These are phyloP conservation scores for Whalleya microplaca DNA, from an alignment of 2,329 filamentous ascomycete genomes.

Conservation along the genomic window DNA sequence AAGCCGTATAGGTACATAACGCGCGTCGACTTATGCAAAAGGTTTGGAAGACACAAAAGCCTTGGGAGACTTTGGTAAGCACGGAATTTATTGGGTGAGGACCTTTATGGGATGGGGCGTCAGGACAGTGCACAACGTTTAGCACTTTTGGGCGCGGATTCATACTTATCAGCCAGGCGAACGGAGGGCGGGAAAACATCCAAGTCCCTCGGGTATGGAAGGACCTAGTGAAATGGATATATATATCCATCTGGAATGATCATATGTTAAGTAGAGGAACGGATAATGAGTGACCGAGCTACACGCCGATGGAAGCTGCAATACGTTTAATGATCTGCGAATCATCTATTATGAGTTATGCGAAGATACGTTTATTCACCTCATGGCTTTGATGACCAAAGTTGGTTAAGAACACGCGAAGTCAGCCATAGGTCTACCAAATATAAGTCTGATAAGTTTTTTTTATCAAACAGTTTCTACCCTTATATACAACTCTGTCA, in stretches of 20 bases:
- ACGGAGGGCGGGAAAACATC: not conserved
- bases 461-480: too few relatives aligned
- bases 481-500: too few relatives aligned
- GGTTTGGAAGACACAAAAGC: conserved; percentile 68
- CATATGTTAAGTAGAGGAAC: not conserved
- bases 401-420: not conserved
- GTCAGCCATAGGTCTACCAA: not conserved
- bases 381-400: not conserved
- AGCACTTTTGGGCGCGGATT: not conserved
- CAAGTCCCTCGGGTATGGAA: not conserved
- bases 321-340: not conserved
- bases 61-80: conserved; percentile 70
- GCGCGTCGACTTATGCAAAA: conserved; percentile 69
- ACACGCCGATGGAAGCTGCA: not conserved
- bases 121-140: not conserved
- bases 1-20: conserved; percentile 51
- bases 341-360: not conserved
- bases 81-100: conserved; percentile 70
- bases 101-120: not conserved
- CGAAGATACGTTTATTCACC: not conserved
- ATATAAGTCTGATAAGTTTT: not conserved
- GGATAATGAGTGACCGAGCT: not conserved
- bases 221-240: not conserved
- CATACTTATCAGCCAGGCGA: not conserved
- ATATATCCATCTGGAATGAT: not conserved